Base-by-base conservation (phyloP, 2,329 filamentous ascomycete species). In the Nannizziopsis arthrosporioides region DNA sequence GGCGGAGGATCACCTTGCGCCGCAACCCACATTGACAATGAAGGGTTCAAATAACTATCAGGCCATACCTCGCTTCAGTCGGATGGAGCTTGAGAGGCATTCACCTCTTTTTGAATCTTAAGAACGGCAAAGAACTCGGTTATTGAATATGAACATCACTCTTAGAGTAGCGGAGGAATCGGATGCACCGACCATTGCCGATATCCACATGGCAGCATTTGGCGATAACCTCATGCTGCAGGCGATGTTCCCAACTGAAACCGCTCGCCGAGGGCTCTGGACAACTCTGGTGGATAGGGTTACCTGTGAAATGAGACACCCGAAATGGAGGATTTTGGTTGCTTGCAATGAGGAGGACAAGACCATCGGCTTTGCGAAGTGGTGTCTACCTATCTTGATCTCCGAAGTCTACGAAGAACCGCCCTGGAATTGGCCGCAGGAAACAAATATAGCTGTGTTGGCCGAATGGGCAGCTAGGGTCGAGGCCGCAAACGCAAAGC, bases 201-300 rank as follows among this genome's bases (percentile, higher is more conserved):
- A 57, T 37, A 56, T 59, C 44, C 58, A 60, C 48, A 53, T 59
- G 46, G 53, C 53, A 8, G 53, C 56, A 30, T 60, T 60, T 35
- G 48, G 42, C 12, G 15, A 37, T 35, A 59, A 59, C 37, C 35
- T 5, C 12, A 54, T 59, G 53, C 48, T 60, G 1, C 53, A 47
- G n/a, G 57, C 55, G 10, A 56, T 58, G 40, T 60, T 59, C 38
- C 53, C 58, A 34, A 59, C 56, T 1, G 50, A 54, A 6, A 35
- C 53, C n/a, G 47, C 55, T 9, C 55, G 55, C 6, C 43, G 50
- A 2, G 51, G 41, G 3, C 41, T 59, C 15, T 37, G 52, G 41
- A 47, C 12, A 5, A 51, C 50, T 14, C 51, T 59, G 3, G 47
- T 44, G 11, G 40, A 53, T 12, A 57, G 55, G 46, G 52, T 41